These are phyloP conservation scores for Claviceps pazoutovae DNA, from an alignment of 2,329 filamentous ascomycete genomes.

Conservation along the genomic window DNA sequence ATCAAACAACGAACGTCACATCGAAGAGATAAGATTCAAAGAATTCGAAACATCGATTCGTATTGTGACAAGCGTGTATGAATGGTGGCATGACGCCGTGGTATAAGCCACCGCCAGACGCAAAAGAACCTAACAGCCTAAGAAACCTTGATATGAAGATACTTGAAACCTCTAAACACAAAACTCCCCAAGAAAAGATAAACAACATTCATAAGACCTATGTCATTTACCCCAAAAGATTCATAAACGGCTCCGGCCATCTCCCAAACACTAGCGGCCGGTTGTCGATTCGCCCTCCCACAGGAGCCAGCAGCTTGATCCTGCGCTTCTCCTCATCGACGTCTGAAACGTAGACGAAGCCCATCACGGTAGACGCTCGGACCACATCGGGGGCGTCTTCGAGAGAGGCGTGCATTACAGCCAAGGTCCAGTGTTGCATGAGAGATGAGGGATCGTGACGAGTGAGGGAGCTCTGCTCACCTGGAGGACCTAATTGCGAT, in stretches of 20 bases:
- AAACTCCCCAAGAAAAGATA: background rate
- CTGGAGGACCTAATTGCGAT: conserved; percentile 12
- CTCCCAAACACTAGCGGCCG: conserved; percentile 70
- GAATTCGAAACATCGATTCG: too few relatives aligned
- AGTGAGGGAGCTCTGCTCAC: conserved; percentile 35
- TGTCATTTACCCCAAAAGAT: conserved; percentile 44
- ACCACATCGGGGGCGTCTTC: conserved; percentile 60
- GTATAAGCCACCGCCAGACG: background rate
- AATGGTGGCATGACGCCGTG: background rate
- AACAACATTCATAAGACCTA: background rate
- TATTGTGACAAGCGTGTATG: too few relatives aligned
- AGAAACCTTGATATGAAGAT: too few relatives aligned
- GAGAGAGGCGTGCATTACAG: conserved; percentile 64
- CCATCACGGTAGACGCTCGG: conserved; percentile 71
- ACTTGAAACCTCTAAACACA: too few relatives aligned
- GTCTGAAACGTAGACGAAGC: conserved; percentile 84
- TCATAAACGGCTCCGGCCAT: conserved; percentile 77
- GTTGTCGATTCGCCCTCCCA: conserved; percentile 67
- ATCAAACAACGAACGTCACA: too few relatives aligned
- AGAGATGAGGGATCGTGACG: conserved; percentile 49
- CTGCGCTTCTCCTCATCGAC: conserved; percentile 76
- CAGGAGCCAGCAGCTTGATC: conserved; percentile 68
- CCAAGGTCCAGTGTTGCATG: conserved; percentile 70
- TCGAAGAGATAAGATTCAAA: too few relatives aligned
- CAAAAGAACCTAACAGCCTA: background rate